Conservation (phyloP, 2,329 filamentous ascomycete species). For the Monosporascus sp. region DNA sequence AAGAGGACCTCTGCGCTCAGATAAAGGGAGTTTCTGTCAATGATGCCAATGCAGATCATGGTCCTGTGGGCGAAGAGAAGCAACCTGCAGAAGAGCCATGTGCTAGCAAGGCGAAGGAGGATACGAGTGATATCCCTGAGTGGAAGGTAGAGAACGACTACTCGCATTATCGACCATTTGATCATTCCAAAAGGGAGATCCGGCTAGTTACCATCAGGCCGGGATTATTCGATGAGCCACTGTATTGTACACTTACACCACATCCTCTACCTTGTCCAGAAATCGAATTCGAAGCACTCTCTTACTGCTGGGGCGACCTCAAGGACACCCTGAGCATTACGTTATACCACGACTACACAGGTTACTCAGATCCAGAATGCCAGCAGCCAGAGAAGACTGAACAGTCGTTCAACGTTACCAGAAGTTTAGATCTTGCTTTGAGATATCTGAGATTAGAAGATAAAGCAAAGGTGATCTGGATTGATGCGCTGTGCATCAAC, state of each 20-base stretch:
- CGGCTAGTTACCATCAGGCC: slow-evolving; percentile 1
- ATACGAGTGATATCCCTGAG: slow-evolving; percentile 1
- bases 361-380: neutral
- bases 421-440: neutral
- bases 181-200: slow-evolving; percentile 2
- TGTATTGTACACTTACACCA: neutral
- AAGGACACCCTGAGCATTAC: slow-evolving; percentile 1
- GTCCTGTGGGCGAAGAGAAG: too few relatives aligned
- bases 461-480: neutral
- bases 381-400: neutral
- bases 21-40: too few relatives aligned
- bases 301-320: slow-evolving; percentile 3
- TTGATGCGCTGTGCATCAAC: slow-evolving; percentile 4
- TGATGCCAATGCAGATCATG: too few relatives aligned
- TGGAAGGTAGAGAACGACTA: slow-evolving; percentile 6
- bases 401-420: slow-evolving; percentile 1
- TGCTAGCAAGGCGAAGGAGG: neutral
- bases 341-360: neutral
- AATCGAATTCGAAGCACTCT: slow-evolving; percentile 1
- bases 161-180: slow-evolving; percentile 1
- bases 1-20: too few relatives aligned
- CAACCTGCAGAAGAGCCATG: too few relatives aligned
- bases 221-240: neutral
- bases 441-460: neutral
- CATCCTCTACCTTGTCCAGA: neutral